Conservation (phyloP, 106 monocot genomes). For the Apostasia ramifera region DNA sequence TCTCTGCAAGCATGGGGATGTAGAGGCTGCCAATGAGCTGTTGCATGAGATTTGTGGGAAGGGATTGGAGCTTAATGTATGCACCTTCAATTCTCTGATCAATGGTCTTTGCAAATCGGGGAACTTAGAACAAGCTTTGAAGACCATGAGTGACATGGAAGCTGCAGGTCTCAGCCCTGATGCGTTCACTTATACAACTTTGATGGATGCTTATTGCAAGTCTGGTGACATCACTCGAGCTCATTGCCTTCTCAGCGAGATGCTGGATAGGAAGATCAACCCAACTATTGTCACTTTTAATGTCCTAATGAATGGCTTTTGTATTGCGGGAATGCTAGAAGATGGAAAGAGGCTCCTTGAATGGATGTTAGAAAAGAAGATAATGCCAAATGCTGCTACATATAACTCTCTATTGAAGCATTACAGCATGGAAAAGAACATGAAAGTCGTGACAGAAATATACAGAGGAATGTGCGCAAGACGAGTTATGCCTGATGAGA, state of each 20-base stretch:
- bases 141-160: slow-evolving; percentile 76
- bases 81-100: slow-evolving; percentile 83
- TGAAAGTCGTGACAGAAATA: slow-evolving; percentile 64
- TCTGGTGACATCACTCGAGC: slow-evolving; percentile 50
- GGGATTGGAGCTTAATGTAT: slow-evolving; percentile 65
- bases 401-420: slow-evolving; percentile 81
- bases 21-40: slow-evolving; percentile 84
- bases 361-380: slow-evolving; percentile 77
- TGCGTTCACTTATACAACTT: slow-evolving; percentile 80
- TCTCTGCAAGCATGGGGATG: slow-evolving; percentile 79
- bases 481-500: slow-evolving; percentile 69
- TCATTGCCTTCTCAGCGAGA: slow-evolving; percentile 55
- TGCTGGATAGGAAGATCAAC: slow-evolving; percentile 69
- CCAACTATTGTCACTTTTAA: slow-evolving; percentile 89
- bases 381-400: slow-evolving; percentile 61
- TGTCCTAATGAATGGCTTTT: slow-evolving; percentile 91
- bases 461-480: slow-evolving; percentile 57
- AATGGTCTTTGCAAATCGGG: slow-evolving; percentile 92
- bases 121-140: slow-evolving; percentile 75
- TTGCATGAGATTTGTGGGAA: slow-evolving; percentile 68
- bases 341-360: slow-evolving; percentile 67
- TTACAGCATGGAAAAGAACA: slow-evolving; percentile 60
- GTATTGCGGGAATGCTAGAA: slow-evolving; percentile 55
- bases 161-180: slow-evolving; percentile 66
- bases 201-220: slow-evolving; percentile 90